Percentiles rank a stretch among this genome's conserved stretches.
These are phyloP conservation scores for Pseudocercospora cruenta DNA, from an alignment of 2,329 filamentous ascomycete species.

Conservation along the genomic window DNA sequence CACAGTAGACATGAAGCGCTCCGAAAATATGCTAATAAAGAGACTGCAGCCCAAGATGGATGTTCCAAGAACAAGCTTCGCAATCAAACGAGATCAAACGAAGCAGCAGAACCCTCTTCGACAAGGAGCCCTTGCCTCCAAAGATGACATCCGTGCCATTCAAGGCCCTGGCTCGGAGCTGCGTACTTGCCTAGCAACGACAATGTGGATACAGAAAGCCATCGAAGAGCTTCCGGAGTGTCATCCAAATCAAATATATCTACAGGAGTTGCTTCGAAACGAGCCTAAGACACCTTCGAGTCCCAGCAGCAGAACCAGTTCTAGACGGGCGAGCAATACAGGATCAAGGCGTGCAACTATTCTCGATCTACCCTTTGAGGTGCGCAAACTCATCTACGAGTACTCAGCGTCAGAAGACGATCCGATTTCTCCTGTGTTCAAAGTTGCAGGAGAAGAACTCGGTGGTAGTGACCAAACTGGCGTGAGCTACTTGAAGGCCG, in stretches of 20 bases:
- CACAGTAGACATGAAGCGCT: neutral
- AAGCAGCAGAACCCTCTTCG: conserved; percentile 15
- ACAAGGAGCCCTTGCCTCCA: conserved; percentile 21
- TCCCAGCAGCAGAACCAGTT: conserved; percentile 1
- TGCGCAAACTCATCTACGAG: conserved; percentile 22
- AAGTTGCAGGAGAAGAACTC: neutral
- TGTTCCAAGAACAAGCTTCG: neutral
- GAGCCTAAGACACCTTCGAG: conserved; percentile 11
- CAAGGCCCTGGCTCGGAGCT: conserved; percentile 19
- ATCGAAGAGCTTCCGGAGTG: conserved; percentile 18
- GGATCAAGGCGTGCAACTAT: conserved; percentile 2
- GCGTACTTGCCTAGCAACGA: conserved; percentile 21
- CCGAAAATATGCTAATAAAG: neutral
- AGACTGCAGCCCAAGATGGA: neutral
- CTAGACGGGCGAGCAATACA: neutral
- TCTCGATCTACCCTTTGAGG: conserved; percentile 15
- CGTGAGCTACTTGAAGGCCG: conserved; percentile 5
- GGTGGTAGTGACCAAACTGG: neutral
- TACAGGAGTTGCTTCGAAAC: conserved; percentile 15
- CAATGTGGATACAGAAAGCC: conserved; percentile 24
- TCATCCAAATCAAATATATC: conserved; percentile 12
- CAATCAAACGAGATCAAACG: conserved; percentile 3
- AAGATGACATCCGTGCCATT: conserved; percentile 23
- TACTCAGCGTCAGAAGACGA: conserved; percentile 11
- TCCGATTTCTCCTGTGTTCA: conserved; percentile 12